Base-by-base conservation (phyloP, 345 rosid species). In the Laguncularia racemosa region DNA sequence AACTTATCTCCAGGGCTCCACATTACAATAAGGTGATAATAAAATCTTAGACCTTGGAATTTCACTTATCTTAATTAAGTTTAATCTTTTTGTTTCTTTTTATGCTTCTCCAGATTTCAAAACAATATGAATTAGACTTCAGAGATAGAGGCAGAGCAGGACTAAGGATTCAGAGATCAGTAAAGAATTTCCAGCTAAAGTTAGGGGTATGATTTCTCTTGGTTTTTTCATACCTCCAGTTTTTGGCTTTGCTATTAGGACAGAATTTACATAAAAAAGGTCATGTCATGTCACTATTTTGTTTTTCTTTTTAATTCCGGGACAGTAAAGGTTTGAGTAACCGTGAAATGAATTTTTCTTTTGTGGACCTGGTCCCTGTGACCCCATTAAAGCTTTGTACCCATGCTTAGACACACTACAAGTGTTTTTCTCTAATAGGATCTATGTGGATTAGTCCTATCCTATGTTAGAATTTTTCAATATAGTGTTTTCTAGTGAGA, bases 111-210 rank as follows among this genome's bases (percentile, higher is more conserved):
- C 68, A 83, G 96, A 73, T 80, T n/a, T 54, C 82, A 21, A 86
- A 65, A 67, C 87, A 81, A 64, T 78, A 81, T 13, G 98, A 92
- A 63, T 64, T 89, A 63, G 96, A 83, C 73, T 92, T 66, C 76
- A 84, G 89, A 81, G 93, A 86, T 59, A 77, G 80, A 53, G 95
- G 86, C 66, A 77, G 93, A 77, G 71, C 88, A 60, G 95, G 88
- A 44, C 86, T 82, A 44, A 73, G 70, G 73, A 80, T 82, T 60
- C 84, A 81, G 69, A 78, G 79, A 64, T 91, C 96, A 0, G 93
- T 78, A 61, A 92, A 89, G 78, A 92, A 92, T 74, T 92, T 89
- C 79, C 95, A 92, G 87, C 81, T 92, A 13, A 81, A 78, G 64
- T 60, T 71, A 55, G 82, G 83, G 85, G 98, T 91, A 69, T 28